Evolutionary conservation across 1,284 basidiomycete species (phyloP).

Genomic region (Ganoderma lingzhi): DNA sequence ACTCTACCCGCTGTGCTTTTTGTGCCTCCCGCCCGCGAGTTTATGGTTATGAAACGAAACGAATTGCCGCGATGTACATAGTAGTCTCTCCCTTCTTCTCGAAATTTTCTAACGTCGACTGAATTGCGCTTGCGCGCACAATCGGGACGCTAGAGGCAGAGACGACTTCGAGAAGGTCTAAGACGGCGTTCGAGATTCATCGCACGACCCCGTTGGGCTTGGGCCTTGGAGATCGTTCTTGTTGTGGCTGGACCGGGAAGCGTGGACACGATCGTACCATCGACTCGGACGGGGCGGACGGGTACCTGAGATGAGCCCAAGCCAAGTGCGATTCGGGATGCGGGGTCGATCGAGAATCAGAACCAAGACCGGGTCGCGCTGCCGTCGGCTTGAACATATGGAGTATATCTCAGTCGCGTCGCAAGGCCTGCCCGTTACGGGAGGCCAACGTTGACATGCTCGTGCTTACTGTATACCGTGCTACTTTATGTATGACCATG

Average conservation of each 20-base stretch:
- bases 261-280: background rate
- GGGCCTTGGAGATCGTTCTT: background rate
- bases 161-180: background rate
- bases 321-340: background rate
- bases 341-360: slow-evolving; percentile 1
- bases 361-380: background rate
- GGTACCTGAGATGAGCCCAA: background rate
- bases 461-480: background rate
- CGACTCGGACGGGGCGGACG: background rate
- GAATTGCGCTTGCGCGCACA: background rate
- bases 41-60: background rate
- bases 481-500: background rate
- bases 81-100: background rate
- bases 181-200: background rate
- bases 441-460: background rate
- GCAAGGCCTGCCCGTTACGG: background rate
- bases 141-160: background rate
- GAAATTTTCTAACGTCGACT: background rate
- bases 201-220: background rate
- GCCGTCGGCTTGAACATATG: slow-evolving; percentile 4
- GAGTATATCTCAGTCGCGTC: background rate
- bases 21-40: background rate
- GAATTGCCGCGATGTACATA: slow-evolving; percentile 6
- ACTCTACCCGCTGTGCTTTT: slow-evolving; percentile 3
- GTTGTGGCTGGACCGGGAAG: background rate